A percentile compares a stretch with the other conserved stretches of the same genome.
These are phyloP conservation scores for Entomortierella parvispora DNA, from an alignment of 192 early-diverging fungal species.

Conservation along the genomic window DNA sequence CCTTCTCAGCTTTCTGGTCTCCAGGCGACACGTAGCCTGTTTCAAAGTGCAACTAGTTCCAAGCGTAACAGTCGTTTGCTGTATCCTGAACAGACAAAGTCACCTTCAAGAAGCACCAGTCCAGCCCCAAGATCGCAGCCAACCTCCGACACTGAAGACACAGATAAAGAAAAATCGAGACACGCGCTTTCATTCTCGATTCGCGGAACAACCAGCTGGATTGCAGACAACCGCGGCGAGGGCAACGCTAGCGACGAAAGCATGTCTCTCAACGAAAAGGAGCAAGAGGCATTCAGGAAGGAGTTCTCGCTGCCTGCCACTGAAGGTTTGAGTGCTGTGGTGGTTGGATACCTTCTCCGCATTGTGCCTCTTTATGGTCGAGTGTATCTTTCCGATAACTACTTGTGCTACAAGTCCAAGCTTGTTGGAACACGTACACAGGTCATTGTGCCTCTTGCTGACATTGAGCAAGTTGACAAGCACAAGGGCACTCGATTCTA, in stretches of 20 bases:
- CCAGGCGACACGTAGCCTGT: slow-evolving; percentile 8
- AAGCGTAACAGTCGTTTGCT: slow-evolving; percentile 8
- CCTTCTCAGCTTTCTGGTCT: slow-evolving; percentile 24
- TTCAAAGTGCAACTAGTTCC: slow-evolving; percentile 6
- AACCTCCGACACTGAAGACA: slow-evolving; percentile 36
- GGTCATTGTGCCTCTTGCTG: slow-evolving; percentile 66
- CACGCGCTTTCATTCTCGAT: slow-evolving; percentile 32
- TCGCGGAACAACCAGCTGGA: slow-evolving; percentile 44
- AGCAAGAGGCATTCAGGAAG: slow-evolving; percentile 54
- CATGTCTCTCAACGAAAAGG: slow-evolving; percentile 17
- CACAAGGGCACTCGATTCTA: slow-evolving; percentile 51
- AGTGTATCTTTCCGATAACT: slow-evolving; percentile 68
- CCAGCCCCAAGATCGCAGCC: slow-evolving; percentile 19
- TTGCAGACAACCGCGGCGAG: slow-evolving; percentile 26
- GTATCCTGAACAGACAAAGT: not conserved
- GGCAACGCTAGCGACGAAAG: slow-evolving; percentile 13
- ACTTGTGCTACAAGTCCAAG: slow-evolving; percentile 71
- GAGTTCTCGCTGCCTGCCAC: slow-evolving; percentile 67
- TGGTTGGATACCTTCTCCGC: slow-evolving; percentile 59
- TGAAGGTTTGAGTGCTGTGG: slow-evolving; percentile 62
- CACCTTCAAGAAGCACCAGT: slow-evolving; percentile 27
- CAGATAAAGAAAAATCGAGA: slow-evolving; percentile 14
- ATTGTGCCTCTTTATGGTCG: slow-evolving; percentile 67
- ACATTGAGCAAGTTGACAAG: slow-evolving; percentile 59
- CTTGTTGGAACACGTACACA: slow-evolving; percentile 61